These are phyloP conservation scores for Cubamyces sp. DNA, from an alignment of 768 basidiomycete genomes.

Conservation along the genomic window DNA sequence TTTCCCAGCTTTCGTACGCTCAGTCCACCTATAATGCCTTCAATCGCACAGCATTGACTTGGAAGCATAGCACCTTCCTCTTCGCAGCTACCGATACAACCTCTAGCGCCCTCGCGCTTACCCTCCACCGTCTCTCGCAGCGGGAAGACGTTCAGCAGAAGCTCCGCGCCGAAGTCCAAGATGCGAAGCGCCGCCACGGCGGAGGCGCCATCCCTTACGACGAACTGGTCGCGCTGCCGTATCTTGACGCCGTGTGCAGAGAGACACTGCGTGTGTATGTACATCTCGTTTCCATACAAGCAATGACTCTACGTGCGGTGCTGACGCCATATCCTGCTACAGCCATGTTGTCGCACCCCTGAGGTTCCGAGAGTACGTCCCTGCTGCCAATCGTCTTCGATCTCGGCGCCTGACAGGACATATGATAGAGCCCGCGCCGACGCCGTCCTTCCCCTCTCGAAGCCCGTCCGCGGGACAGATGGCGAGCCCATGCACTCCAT, in stretches of 20 bases:
- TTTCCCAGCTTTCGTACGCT: conserved; percentile 22
- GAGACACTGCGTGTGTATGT: conserved; percentile 58
- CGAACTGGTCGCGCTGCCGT: conserved; percentile 45
- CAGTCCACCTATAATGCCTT: too few relatives aligned
- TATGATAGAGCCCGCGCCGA: conserved; percentile 2
- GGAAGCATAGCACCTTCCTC: conserved; percentile 8
- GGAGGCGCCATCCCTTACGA: conserved; percentile 38
- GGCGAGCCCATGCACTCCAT: conserved; percentile 18
- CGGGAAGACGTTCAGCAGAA: conserved; percentile 1
- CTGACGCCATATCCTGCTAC: too few relatives aligned
- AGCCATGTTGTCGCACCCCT: background rate
- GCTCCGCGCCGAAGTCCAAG: background rate
- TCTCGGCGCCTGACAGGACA: background rate
- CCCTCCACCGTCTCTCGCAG: conserved; percentile 4
- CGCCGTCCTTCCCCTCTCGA: conserved; percentile 15
- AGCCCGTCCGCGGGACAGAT: conserved; percentile 16
- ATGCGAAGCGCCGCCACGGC: background rate
- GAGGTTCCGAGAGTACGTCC: conserved; percentile 2
- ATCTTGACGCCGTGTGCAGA: conserved; percentile 65
- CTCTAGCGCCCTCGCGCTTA: conserved; percentile 2
- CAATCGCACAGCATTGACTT: background rate
- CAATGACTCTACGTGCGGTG: too few relatives aligned
- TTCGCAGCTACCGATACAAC: conserved; percentile 14
- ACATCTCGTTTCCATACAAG: background rate
- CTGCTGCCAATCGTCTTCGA: too few relatives aligned